Evolutionary conservation across 352 stramenopile species (phyloP), one percentile per base, ranked within the genome.

Genomic region (Pythium scleroteichum): DNA sequence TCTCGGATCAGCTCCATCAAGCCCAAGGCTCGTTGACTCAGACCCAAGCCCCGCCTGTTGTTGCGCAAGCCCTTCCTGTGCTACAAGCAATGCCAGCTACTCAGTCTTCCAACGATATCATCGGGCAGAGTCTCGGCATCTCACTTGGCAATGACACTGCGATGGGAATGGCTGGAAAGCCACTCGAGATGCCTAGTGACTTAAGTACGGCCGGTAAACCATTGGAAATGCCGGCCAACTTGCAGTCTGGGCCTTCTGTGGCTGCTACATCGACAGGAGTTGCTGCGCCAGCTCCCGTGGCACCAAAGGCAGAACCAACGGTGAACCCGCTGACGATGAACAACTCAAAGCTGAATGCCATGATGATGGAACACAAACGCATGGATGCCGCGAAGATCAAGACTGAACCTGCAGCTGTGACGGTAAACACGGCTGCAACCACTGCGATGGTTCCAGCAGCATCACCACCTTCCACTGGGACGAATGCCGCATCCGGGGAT

Each of bases 341-440:
- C 66, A 92, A 92, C 70, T 88, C 83, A 5, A 92, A 90, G 71
- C 23, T 92, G 69, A 90, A 92, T 51, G 83, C 83, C 2, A 92
- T 92, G 83, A 90, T 92, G 80, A 83, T 85, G 60, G 81, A 92
- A 53, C 78, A 92, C 70, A 72, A 75, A 27, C 75, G 79, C 20
- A 88, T 90, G 77, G 83, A 90, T 65, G 73, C 79, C 23, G 76
- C 76, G 6, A 72, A 66, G 40, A 39, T 72, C 27, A 72, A 68
- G 46, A 26, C 54, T 14, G 59, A 68, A 45, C 53, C 65, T 3
- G 41, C 50, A 8, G 59, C 52, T 4, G 58, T 66, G 14, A 64
- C 63, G 12, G 65, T 68, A 22, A 68, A 49, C 23, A 61, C 50
- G 14, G 53, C 19, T 1, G 45, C 48, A 19, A 53, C 6, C 44